phyloP scores from a whole-genome alignment of 768 basidiomycete species.

The Boletellus emodensis region DNA sequence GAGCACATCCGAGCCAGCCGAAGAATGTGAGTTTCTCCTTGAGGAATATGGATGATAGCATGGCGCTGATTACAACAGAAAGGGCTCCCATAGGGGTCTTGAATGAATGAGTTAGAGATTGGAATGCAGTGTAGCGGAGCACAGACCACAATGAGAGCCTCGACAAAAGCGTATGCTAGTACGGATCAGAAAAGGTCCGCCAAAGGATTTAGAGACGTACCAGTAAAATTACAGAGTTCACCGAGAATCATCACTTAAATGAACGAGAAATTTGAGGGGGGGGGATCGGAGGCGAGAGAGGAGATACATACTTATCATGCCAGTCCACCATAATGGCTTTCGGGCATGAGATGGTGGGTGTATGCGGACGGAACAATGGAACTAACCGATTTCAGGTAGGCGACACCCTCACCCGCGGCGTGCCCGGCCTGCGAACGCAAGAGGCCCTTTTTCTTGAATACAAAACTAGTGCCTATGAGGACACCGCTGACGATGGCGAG shows the following conservation, averaged over 20 bases:
- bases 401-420: constrained; percentile 79
- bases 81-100: constrained; percentile 94
- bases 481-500: constrained; percentile 76
- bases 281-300: no score
- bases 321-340: constrained; percentile 87
- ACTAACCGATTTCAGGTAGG: constrained; percentile 90
- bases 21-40: constrained; percentile 92
- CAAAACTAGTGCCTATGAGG: constrained; percentile 90
- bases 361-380: constrained; percentile 4
- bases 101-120: constrained; percentile 1
- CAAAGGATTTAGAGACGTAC: constrained; percentile 39
- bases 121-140: background rate
- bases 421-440: constrained; percentile 79
- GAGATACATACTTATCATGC: constrained; percentile 65
- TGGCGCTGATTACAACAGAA: constrained; percentile 93
- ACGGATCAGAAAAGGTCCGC: constrained; percentile 8
- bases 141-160: constrained; percentile 87
- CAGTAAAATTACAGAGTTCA: constrained; percentile 82
- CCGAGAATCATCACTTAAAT: constrained; percentile 84
- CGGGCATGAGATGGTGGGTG: constrained; percentile 1
- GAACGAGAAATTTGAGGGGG: background rate
- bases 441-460: constrained; percentile 97
- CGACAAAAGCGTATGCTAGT: constrained; percentile 80
- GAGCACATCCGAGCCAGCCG: constrained; percentile 90
- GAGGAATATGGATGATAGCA: constrained; percentile 89